A percentile compares a stretch with the other conserved stretches of the same genome.
Evolutionary conservation across 2,329 filamentous ascomycete genomes (phyloP).

Genomic region (Aspergillus terreus): DNA sequence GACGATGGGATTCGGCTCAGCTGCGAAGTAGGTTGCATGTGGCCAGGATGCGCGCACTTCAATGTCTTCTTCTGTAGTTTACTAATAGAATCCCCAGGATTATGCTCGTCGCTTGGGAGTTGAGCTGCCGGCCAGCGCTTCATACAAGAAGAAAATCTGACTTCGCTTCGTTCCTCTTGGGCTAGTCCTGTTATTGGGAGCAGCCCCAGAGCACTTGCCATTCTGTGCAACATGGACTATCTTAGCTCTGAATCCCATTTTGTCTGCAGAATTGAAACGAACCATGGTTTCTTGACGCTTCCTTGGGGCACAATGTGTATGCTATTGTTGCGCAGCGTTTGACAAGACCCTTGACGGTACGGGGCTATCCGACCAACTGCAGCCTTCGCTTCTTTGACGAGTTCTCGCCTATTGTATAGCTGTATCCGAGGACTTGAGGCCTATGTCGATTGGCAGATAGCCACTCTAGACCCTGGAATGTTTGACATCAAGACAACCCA

Average conservation of each 20-base stretch:
- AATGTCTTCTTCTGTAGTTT: conserved; percentile 5
- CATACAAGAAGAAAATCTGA: conserved; percentile 4
- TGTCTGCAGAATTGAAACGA: not conserved
- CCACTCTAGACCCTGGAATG: not conserved
- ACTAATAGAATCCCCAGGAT: conserved; percentile 17
- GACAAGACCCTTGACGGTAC: not conserved
- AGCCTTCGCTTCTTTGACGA: not conserved
- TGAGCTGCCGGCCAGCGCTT: conserved; percentile 13
- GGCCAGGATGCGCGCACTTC: not conserved
- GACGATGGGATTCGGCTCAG: conserved; percentile 49
- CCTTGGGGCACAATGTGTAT: not conserved
- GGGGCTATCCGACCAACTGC: not conserved
- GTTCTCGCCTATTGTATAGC: not conserved
- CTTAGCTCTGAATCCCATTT: not conserved
- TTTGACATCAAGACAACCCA: too few relatives aligned
- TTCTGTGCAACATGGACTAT: not conserved
- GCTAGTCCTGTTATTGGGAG: not conserved
- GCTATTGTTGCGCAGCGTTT: not conserved
- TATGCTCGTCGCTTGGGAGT: conserved; percentile 30
- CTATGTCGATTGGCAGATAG: not conserved
- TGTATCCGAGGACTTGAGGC: not conserved
- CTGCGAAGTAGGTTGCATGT: conserved; percentile 40
- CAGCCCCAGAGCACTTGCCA: not conserved
- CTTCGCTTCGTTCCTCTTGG: not conserved
- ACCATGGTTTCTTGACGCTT: not conserved